Base-by-base conservation (phyloP, 192 early-diverging fungal species). In the Backusella tuberculispora region DNA sequence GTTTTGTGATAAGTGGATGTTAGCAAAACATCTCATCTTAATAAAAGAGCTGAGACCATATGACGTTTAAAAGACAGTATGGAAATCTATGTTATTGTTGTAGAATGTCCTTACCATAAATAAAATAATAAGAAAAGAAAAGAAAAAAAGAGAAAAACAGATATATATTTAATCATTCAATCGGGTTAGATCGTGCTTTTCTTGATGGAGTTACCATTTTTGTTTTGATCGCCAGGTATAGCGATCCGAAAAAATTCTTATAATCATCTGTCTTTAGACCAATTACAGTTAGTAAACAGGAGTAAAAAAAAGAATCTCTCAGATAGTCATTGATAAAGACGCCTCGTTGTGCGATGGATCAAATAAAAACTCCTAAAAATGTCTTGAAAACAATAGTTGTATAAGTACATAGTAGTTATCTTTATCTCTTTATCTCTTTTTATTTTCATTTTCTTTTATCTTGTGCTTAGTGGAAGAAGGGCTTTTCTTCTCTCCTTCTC, bases 361-460 rank as follows among this genome's bases (percentile, higher is more conserved):
- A 60, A 24, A 60, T 60, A 19, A 13, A 60, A 60, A 60, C 21
- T 60, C 53, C 26, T 60, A 24, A 60, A 60, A 46, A 46, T 46
- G 45, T 46, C 13, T 46, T 46, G 10, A 53, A 17, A 50, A 50
- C 8, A 50, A 53, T 3, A 53, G 50, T 17, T 53, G n/a, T 21
- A 56, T 24, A 24, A 24, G 19, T 24, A 19, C 19, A 56, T 9
- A 56, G 1, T 14, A 9, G 45, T 4, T 46, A 14, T 46, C 19
- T 24, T 12, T 56, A 12, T 26, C 19, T 50, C n/a, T n/a, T n/a
- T n/a, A n/a, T n/a, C n/a, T n/a, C n/a, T n/a, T n/a, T n/a, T 21
- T 50, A 0, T 34, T 34, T 34, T 34, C 2, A 2, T 34, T 34
- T 34, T 34, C 29, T 2, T 34, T 34, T 34, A 34, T 34, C 29